Percentiles rank a stretch among this genome's conserved stretches.
These are phyloP conservation scores for Calonectria fujianensis DNA, from an alignment of 2,329 filamentous ascomycete species.

Conservation along the genomic window DNA sequence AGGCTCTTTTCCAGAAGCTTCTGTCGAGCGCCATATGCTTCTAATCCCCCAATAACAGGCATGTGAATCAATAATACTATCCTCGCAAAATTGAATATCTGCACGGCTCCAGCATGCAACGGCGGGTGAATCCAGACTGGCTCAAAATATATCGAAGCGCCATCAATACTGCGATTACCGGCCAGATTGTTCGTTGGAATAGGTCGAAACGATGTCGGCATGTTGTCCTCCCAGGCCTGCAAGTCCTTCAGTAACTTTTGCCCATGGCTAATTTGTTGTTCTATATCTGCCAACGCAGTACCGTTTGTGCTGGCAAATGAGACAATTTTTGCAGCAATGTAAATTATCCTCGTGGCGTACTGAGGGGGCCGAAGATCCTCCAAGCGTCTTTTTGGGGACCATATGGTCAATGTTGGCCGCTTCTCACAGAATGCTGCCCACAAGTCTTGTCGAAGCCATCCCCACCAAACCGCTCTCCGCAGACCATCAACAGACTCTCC, in stretches of 20 bases:
- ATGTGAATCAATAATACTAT: constrained; percentile 15
- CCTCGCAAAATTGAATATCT: constrained; percentile 15
- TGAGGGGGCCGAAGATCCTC: background rate
- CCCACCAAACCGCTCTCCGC: constrained; percentile 14
- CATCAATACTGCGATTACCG: background rate
- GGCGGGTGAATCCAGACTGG: constrained; percentile 18
- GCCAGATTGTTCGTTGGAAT: background rate
- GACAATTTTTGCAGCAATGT: constrained; percentile 15
- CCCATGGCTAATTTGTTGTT: constrained; percentile 1
- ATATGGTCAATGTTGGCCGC: constrained; percentile 12
- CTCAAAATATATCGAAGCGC: background rate
- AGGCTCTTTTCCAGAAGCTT: constrained; percentile 8
- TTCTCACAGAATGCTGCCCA: constrained; percentile 16
- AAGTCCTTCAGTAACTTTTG: background rate
- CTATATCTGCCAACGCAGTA: background rate
- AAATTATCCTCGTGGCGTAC: constrained; percentile 6
- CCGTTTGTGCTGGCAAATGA: background rate
- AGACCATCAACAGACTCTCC: constrained; percentile 12
- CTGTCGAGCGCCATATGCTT: constrained; percentile 5
- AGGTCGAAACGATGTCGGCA: background rate
- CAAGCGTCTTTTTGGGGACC: constrained; percentile 2
- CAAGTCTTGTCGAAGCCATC: constrained; percentile 16
- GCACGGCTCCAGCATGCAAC: constrained; percentile 4
- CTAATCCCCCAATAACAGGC: background rate
- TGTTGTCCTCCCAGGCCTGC: constrained; percentile 14